Percentiles rank a stretch among this genome's conserved stretches.
Evolutionary conservation across 805 yeast genomes (phyloP).

Genomic region (Nakazawaea populi): DNA sequence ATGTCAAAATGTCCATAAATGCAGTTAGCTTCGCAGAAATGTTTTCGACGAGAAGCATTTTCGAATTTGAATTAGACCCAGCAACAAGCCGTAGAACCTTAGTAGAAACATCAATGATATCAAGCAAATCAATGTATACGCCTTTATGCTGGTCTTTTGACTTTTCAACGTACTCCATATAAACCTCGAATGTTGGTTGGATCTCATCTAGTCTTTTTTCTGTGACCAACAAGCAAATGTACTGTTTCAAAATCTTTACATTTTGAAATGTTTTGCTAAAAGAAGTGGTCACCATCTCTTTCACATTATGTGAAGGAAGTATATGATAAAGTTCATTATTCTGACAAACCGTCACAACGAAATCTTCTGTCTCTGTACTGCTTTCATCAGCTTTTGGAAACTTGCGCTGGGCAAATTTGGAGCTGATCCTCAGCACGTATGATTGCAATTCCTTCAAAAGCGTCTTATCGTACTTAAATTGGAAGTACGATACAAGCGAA

Average conservation of each 20-base stretch:
- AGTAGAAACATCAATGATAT: constrained; percentile 17
- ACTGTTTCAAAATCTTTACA: constrained; percentile 29
- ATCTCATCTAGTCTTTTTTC: constrained; percentile 16
- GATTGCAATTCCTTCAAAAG: background rate
- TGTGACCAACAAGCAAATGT: constrained; percentile 23
- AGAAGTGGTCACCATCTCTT: background rate
- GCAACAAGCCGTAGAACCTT: constrained; percentile 14
- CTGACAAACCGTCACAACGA: constrained; percentile 1
- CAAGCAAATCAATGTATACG: constrained; percentile 30
- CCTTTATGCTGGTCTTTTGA: constrained; percentile 28
- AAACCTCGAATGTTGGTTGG: constrained; percentile 32
- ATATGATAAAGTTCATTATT: constrained; percentile 5
- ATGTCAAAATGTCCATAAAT: background rate
- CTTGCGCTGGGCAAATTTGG: background rate
- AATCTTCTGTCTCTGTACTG: constrained; percentile 2
- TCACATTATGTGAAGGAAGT: background rate
- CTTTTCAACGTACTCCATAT: constrained; percentile 32
- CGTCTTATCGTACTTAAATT: background rate
- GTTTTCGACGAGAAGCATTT: constrained; percentile 1
- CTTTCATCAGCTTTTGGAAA: constrained; percentile 9
- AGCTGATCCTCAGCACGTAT: background rate
- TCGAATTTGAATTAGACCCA: constrained; percentile 10
- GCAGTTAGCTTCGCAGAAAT: background rate
- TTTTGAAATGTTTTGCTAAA: constrained; percentile 38
- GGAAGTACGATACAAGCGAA: background rate